Percentiles rank a stretch among this genome's conserved stretches.
phyloP scores from a whole-genome alignment of 2,329 filamentous ascomycete species.

The Cladosporium velox region DNA sequence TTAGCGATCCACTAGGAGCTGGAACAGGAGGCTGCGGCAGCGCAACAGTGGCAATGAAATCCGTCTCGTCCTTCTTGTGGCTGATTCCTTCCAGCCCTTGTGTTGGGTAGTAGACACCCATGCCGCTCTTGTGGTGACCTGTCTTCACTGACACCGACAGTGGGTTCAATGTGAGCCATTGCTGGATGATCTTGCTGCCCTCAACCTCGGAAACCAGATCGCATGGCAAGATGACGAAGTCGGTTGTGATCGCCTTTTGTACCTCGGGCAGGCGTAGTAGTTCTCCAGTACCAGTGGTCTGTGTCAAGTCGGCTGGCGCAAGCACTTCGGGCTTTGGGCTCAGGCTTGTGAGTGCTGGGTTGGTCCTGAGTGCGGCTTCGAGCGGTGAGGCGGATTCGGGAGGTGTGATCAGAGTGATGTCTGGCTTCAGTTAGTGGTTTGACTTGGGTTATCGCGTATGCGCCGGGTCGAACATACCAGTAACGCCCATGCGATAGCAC shows the following conservation, averaged over 20 bases:
- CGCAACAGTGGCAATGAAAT: slow-evolving; percentile 81
- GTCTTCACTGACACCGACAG: slow-evolving; percentile 55
- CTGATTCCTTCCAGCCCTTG: slow-evolving; percentile 65
- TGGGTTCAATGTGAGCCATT: slow-evolving; percentile 78
- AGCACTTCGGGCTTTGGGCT: slow-evolving; percentile 73
- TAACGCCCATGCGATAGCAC: slow-evolving; percentile 78
- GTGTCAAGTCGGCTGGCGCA: slow-evolving; percentile 72
- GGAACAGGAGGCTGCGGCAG: slow-evolving; percentile 60
- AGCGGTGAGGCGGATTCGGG: slow-evolving; percentile 64
- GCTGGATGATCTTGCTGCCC: slow-evolving; percentile 78
- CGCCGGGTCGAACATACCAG: slow-evolving; percentile 50
- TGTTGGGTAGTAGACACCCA: slow-evolving; percentile 90
- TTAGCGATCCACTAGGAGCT: slow-evolving; percentile 64
- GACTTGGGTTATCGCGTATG: neutral
- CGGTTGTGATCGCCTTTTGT: slow-evolving; percentile 72
- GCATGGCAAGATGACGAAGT: slow-evolving; percentile 90
- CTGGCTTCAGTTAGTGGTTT: slow-evolving; percentile 28
- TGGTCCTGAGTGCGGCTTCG: slow-evolving; percentile 70
- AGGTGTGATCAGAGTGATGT: slow-evolving; percentile 60
- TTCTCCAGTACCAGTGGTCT: slow-evolving; percentile 86
- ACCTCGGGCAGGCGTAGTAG: slow-evolving; percentile 84
- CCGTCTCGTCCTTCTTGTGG: slow-evolving; percentile 87
- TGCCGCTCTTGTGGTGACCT: slow-evolving; percentile 69
- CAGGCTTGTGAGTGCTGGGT: slow-evolving; percentile 73
- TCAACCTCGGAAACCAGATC: slow-evolving; percentile 89